Evolutionary conservation across 106 monocot genomes (phyloP).

Genomic region (Dactylorhiza incarnata): DNA sequence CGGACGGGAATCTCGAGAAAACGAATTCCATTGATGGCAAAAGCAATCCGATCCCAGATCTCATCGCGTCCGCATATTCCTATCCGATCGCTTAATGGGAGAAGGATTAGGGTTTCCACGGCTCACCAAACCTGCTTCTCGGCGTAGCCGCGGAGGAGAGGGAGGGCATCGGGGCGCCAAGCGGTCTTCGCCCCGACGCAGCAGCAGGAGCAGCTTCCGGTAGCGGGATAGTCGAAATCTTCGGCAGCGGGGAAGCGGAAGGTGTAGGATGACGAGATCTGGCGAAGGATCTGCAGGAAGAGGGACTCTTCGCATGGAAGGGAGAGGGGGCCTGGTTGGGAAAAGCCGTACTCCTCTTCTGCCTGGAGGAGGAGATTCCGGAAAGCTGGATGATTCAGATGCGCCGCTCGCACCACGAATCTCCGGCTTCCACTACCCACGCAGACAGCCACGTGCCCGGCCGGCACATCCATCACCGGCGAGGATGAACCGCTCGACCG

Average conservation of each 20-base stretch:
- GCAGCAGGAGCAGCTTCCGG: conserved; percentile 7
- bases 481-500: neutral
- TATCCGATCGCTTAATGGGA: neutral
- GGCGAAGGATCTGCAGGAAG: conserved; percentile 33
- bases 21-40: no score
- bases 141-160: conserved; percentile 3
- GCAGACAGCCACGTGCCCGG: conserved; percentile 32
- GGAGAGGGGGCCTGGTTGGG: conserved; percentile 22
- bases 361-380: conserved; percentile 21
- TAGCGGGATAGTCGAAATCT: neutral
- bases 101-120: neutral
- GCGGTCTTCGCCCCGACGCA: neutral
- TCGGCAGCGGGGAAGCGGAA: neutral
- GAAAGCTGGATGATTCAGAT: conserved; percentile 35
- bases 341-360: conserved; percentile 43
- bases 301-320: conserved; percentile 37
- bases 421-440: conserved; percentile 20
- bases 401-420: conserved; percentile 27
- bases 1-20: no score
- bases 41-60: neutral
- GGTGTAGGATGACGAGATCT: conserved; percentile 10
- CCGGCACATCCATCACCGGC: conserved; percentile 20
- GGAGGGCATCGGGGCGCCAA: neutral
- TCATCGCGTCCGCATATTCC: neutral
- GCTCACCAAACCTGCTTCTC: conserved; percentile 6